Percentiles rank a stretch among this genome's conserved stretches.
phyloP scores from a whole-genome alignment of 768 basidiomycete species.

The Suillus paluster region DNA sequence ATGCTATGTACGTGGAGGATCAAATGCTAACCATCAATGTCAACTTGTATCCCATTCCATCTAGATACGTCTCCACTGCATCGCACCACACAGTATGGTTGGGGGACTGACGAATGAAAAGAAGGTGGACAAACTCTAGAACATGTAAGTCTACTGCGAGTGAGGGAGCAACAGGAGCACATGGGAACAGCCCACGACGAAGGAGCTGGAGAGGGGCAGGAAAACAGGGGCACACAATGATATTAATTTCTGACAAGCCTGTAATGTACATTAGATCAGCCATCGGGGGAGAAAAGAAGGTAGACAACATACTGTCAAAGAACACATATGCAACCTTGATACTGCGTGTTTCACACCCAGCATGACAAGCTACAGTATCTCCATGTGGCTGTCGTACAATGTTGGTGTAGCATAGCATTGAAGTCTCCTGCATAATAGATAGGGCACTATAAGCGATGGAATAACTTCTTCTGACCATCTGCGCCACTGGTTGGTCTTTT shows the following conservation, averaged over 20 bases:
- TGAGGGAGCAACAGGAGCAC: constrained; percentile 22
- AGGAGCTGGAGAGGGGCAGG: constrained; percentile 29
- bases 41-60: constrained; percentile 10
- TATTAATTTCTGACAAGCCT: constrained; percentile 12
- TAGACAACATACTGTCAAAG: constrained; percentile 5
- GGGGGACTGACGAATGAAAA: constrained; percentile 18
- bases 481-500: constrained; percentile 5
- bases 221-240: constrained; percentile 15
- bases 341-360: not conserved
- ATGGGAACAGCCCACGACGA: constrained; percentile 21
- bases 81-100: constrained; percentile 20
- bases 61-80: constrained; percentile 18
- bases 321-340: constrained; percentile 4
- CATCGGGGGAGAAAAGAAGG: not conserved
- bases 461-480: constrained; percentile 4
- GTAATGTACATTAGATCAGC: not conserved
- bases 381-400: too few species aligned
- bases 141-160: constrained; percentile 37
- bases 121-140: constrained; percentile 30
- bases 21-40: not conserved
- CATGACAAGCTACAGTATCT: not conserved
- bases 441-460: constrained; percentile 2
- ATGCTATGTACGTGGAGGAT: not conserved
- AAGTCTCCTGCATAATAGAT: not conserved
- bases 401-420: not conserved